Evolutionary conservation across 108 stramenopile genomes (phyloP).

Genomic region (Cylindrotheca closterium): DNA sequence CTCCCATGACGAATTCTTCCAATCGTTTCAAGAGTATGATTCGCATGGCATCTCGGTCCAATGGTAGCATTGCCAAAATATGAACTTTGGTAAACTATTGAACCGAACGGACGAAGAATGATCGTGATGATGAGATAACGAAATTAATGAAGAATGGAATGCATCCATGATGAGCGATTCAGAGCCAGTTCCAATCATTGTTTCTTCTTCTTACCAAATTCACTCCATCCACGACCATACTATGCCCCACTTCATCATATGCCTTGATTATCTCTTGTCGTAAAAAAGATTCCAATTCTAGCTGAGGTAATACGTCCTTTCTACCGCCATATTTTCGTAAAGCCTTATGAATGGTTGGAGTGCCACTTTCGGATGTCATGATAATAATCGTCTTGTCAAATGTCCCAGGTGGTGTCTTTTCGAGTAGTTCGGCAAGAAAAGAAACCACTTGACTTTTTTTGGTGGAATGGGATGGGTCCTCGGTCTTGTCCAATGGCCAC

Average conservation of each 20-base stretch:
- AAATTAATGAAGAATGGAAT: background rate
- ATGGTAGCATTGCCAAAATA: background rate
- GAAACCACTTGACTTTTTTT: background rate
- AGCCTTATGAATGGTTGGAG: conserved; percentile 11
- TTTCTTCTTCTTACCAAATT: background rate
- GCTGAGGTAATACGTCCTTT: background rate
- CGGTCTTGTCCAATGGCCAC: background rate
- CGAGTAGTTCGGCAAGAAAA: background rate
- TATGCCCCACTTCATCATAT: background rate
- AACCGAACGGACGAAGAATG: too few species aligned
- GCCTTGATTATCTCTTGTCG: background rate
- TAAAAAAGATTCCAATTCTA: conserved; percentile 5
- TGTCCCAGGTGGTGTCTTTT: background rate
- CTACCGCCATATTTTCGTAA: conserved; percentile 8
- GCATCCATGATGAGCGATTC: background rate
- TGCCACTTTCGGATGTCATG: conserved; percentile 13
- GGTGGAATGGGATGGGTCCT: background rate
- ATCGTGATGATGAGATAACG: too few species aligned
- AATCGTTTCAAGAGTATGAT: conserved; percentile 9
- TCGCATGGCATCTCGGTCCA: background rate
- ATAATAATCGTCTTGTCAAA: conserved; percentile 7
- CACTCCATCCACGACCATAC: background rate
- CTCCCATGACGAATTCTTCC: background rate
- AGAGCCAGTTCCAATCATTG: too few species aligned
- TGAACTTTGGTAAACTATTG: background rate